A percentile compares a stretch with the other conserved stretches of the same genome.
These are phyloP conservation scores for Elongisporangium undulatum DNA, from an alignment of 352 stramenopile genomes.

Conservation along the genomic window DNA sequence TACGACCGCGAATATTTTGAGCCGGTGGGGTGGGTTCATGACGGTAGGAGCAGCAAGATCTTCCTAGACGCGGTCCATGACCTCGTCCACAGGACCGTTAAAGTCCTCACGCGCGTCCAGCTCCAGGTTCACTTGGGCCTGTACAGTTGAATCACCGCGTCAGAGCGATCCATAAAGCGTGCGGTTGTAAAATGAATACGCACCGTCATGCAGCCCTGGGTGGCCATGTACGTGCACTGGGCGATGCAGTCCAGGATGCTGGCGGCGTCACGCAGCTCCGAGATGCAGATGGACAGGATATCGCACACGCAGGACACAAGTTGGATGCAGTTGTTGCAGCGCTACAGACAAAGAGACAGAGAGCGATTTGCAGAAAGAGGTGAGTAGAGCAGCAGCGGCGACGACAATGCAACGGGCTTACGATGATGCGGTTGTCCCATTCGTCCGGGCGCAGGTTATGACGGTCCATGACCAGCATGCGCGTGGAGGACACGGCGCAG, in stretches of 20 bases:
- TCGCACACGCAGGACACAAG: slow-evolving; percentile 66
- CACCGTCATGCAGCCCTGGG: slow-evolving; percentile 92
- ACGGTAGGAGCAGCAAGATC: neutral
- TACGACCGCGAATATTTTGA: neutral
- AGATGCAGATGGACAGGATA: slow-evolving; percentile 74
- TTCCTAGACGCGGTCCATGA: slow-evolving; percentile 63
- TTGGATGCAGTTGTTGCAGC: slow-evolving; percentile 94
- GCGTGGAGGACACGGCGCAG: slow-evolving; percentile 87
- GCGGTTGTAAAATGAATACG: slow-evolving; percentile 3
- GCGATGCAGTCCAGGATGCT: slow-evolving; percentile 85
- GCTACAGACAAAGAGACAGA: slow-evolving; percentile 25
- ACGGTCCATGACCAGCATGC: slow-evolving; percentile 89
- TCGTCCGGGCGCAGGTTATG: slow-evolving; percentile 88
- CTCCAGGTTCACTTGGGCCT: slow-evolving; percentile 90
- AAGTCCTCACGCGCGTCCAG: slow-evolving; percentile 82
- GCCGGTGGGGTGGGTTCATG: neutral
- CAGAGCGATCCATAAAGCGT: slow-evolving; percentile 3
- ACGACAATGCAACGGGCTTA: slow-evolving; percentile 16
- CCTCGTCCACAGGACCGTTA: slow-evolving; percentile 30
- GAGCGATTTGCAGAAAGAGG: neutral
- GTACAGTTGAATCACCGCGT: neutral
- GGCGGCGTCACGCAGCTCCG: slow-evolving; percentile 56
- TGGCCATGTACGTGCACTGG: slow-evolving; percentile 90
- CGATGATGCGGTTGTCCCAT: slow-evolving; percentile 93
- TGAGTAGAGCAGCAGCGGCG: neutral